phyloP scores from a whole-genome alignment of 805 yeast genomes.

The Suhomyces faveliae region DNA sequence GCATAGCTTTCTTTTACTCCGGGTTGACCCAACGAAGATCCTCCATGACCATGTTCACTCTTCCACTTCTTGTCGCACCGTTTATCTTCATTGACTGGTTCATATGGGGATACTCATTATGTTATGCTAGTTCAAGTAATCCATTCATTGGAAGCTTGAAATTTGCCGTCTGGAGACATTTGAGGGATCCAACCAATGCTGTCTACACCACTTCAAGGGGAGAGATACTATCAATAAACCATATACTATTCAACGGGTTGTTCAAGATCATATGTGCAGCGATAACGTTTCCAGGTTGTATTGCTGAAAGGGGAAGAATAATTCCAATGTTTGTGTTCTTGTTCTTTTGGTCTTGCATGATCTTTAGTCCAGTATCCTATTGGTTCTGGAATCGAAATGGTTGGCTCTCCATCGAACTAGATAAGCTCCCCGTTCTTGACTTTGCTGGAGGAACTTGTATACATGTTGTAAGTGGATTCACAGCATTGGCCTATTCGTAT shows the following conservation, averaged over 20 bases:
- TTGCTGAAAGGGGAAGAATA: constrained; percentile 43
- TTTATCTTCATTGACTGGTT: constrained; percentile 41
- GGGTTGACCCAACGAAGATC: constrained; percentile 45
- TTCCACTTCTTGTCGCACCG: constrained; percentile 33
- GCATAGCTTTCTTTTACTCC: constrained; percentile 40
- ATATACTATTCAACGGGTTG: constrained; percentile 39
- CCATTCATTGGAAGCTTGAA: constrained; percentile 24
- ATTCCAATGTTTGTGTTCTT: constrained; percentile 41
- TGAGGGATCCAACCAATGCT: constrained; percentile 15
- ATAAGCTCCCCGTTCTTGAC: constrained; percentile 37
- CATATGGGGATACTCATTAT: constrained; percentile 45
- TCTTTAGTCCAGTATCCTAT: constrained; percentile 44
- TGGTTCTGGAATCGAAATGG: constrained; percentile 48
- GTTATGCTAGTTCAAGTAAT: constrained; percentile 35
- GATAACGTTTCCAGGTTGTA: constrained; percentile 43
- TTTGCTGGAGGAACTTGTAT: constrained; percentile 47
- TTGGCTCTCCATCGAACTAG: constrained; percentile 38
- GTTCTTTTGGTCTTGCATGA: constrained; percentile 38
- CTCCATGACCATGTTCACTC: constrained; percentile 38
- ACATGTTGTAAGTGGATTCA: constrained; percentile 47
- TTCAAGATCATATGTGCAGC: constrained; percentile 40
- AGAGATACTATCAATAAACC: constrained; percentile 33
- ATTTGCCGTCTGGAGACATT: constrained; percentile 20
- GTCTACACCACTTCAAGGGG: constrained; percentile 40
- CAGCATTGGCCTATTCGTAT: constrained; percentile 43